Conservation (phyloP, 2,329 filamentous ascomycete genomes). For the Simplicillium aogashimaense region DNA sequence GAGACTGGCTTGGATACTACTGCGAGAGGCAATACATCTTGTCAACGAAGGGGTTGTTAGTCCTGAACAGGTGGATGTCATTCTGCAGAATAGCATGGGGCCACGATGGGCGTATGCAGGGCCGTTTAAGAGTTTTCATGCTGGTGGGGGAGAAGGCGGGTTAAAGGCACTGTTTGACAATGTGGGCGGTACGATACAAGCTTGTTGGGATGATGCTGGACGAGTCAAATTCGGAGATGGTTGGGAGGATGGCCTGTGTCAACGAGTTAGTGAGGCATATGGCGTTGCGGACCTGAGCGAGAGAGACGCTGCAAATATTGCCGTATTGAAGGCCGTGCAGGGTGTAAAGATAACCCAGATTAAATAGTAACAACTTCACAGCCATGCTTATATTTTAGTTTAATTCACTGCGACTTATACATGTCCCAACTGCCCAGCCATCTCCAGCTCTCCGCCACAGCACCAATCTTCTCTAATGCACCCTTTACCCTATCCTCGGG, state of each 20-base stretch:
- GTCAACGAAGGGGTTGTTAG: not conserved
- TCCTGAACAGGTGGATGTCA: not conserved
- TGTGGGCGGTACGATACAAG: not conserved
- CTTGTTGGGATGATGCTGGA: slow-evolving; percentile 1
- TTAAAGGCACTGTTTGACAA: not conserved
- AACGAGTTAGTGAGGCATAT: not conserved
- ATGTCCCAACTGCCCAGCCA: slow-evolving; percentile 61
- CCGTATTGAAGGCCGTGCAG: not conserved
- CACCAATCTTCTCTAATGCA: slow-evolving; percentile 48
- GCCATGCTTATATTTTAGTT: slow-evolving; percentile 1
- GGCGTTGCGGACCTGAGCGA: not conserved
- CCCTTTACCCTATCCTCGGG: slow-evolving; percentile 46
- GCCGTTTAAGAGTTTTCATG: slow-evolving; percentile 1
- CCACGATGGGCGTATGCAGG: slow-evolving; percentile 1
- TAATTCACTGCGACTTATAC: slow-evolving; percentile 22
- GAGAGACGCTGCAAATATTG: slow-evolving; percentile 1
- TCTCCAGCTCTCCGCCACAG: slow-evolving; percentile 51
- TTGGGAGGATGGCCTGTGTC: slow-evolving; percentile 1
- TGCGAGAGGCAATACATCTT: slow-evolving; percentile 1
- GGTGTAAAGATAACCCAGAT: not conserved
- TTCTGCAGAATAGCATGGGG: slow-evolving; percentile 1
- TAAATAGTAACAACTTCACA: not conserved
- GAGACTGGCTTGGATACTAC: slow-evolving; percentile 1
- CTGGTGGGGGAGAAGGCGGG: not conserved
- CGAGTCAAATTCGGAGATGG: not conserved